phyloP scores from a whole-genome alignment of 2,329 filamentous ascomycete species.

The Aotearoamyces nothofagi region DNA sequence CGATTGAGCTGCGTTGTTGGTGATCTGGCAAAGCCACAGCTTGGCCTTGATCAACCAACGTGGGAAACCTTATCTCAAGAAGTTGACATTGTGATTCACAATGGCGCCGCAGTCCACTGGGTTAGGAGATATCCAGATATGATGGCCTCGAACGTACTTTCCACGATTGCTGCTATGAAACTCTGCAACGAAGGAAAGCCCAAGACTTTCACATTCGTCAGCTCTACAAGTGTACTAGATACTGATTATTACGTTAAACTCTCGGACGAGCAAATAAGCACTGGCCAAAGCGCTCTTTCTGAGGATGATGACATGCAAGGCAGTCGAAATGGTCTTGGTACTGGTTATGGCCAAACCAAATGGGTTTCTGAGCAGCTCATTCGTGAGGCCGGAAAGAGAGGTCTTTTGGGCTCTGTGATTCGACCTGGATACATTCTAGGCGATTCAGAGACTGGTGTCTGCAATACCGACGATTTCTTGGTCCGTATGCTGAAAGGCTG shows the following conservation, averaged over 20 bases:
- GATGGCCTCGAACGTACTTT: constrained; percentile 62
- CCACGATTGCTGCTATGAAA: constrained; percentile 59
- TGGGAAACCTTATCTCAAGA: constrained; percentile 52
- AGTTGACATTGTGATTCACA: constrained; percentile 66
- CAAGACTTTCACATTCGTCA: constrained; percentile 71
- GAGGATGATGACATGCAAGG: constrained; percentile 70
- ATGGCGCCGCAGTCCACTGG: constrained; percentile 74
- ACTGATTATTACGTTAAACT: constrained; percentile 66
- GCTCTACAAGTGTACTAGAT: constrained; percentile 71
- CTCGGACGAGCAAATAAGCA: constrained; percentile 44
- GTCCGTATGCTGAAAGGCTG: constrained; percentile 79
- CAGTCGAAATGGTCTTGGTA: constrained; percentile 61
- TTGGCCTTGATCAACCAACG: constrained; percentile 51
- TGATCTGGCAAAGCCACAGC: constrained; percentile 54
- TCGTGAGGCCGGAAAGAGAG: constrained; percentile 62
- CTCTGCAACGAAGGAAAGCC: constrained; percentile 65
- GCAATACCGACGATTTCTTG: constrained; percentile 80
- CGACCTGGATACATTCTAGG: constrained; percentile 79
- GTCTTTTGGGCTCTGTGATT: constrained; percentile 62
- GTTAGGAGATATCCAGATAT: constrained; percentile 62
- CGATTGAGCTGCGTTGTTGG: constrained; percentile 57
- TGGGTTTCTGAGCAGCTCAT: constrained; percentile 61
- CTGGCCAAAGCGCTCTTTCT: constrained; percentile 47
- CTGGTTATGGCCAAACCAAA: constrained; percentile 84
- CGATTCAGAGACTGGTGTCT: constrained; percentile 52